These are phyloP conservation scores for Lepidium didymum DNA, from an alignment of 345 rosid species.

Conservation along the genomic window DNA sequence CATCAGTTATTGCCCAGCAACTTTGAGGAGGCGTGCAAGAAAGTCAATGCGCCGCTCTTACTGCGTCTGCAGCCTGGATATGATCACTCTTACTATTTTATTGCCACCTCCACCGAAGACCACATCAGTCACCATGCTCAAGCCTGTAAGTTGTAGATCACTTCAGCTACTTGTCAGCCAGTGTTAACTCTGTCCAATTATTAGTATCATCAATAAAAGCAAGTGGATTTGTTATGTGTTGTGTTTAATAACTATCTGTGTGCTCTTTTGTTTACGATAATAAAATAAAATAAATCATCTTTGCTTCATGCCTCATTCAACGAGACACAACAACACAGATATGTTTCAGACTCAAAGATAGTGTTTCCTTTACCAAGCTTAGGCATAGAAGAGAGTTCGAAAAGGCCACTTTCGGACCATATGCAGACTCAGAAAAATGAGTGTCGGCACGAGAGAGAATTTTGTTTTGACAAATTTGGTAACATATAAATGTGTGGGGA, in stretches of 20 bases:
- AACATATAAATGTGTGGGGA: too few relatives aligned
- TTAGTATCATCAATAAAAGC: constrained; percentile 18
- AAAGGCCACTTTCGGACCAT: too few relatives aligned
- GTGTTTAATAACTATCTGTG: background rate
- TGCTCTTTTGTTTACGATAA: background rate
- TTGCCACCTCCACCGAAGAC: constrained; percentile 78
- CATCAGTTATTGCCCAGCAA: constrained; percentile 59
- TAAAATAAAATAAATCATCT: too few relatives aligned
- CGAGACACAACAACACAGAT: too few relatives aligned
- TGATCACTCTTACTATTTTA: constrained; percentile 77
- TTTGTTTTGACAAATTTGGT: too few relatives aligned
- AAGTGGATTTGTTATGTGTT: constrained; percentile 10
- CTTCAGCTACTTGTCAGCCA: background rate
- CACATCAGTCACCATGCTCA: constrained; percentile 84
- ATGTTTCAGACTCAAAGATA: too few relatives aligned
- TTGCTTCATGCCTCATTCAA: too few relatives aligned
- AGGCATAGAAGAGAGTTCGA: too few relatives aligned
- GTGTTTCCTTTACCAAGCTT: too few relatives aligned
- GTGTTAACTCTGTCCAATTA: constrained; percentile 8
- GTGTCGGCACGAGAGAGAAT: too few relatives aligned
- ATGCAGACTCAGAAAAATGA: too few relatives aligned
- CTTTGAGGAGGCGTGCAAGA: constrained; percentile 68
- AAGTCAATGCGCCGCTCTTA: constrained; percentile 42
- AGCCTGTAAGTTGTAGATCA: constrained; percentile 43
- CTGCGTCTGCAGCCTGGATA: constrained; percentile 77